Base-by-base conservation (phyloP, 2,329 filamentous ascomycete species). In the Aspergillus sp. region DNA sequence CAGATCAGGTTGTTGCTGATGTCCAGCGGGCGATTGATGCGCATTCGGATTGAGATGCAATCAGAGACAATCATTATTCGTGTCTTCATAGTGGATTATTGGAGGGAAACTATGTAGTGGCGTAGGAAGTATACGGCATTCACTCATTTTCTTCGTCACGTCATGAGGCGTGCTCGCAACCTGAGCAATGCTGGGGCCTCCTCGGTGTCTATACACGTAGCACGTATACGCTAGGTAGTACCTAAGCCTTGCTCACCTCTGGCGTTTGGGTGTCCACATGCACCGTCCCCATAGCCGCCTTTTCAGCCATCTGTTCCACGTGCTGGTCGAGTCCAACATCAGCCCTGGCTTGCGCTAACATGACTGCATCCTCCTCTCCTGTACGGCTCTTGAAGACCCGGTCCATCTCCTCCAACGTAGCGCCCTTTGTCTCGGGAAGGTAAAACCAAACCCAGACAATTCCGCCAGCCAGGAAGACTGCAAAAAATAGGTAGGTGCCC, bases 361-460 rank as follows among this genome's bases (percentile, higher is more conserved):
- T 42, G 15, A 30, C 42, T 9, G 65, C 65, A 39, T 69, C 67
- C 12, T 58, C 60, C 48, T 65, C 65, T 1, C 66, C 73, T 7
- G 68, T 67, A 8, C 36, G 34, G 12, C 70, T 64, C 12, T 62
- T 65, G 18, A 76, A 68, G 22, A 75, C 71, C 4, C 58, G 73
- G 63, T 85, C 82, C 65, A 77, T 75, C 68, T 85, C 82, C 62
- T 82, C 78, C 24, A 87, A 79, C 55, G 80, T 75, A 61, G 76
- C 76, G 75, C 82, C 80, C 76, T 87, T 85, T 61, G 83, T 83
- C 5, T 77, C 77, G 2, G 82, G 85, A 67, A 88, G 76, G 62
- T 64, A 68, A 54, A 68, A 65, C 47, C 58, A 68, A 3, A 70
- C 66, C 66, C 68, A 69, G 22, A 58, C 53, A 3, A 69, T 67